Evolutionary conservation across 148 eudicot species (phyloP).

Genomic region (Cornus suecica): DNA sequence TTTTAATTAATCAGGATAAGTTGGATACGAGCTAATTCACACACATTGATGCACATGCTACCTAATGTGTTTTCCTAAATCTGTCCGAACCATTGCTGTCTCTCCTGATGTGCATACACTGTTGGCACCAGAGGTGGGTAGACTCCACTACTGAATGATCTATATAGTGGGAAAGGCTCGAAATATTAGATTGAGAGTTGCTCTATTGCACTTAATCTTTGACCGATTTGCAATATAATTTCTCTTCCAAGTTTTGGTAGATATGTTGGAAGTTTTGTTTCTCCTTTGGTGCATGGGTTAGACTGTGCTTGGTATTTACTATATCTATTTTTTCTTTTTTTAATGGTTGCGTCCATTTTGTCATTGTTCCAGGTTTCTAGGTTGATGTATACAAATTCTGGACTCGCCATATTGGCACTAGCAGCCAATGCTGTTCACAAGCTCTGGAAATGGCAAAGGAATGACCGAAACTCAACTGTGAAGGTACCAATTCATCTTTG

Average conservation of each 20-base stretch:
- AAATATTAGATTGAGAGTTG: neutral
- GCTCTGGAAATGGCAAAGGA: conserved; percentile 85
- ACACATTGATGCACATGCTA: neutral
- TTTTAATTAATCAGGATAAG: neutral
- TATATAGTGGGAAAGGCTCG: neutral
- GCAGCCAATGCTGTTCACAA: conserved; percentile 82
- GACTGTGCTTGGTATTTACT: neutral
- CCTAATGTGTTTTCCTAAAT: neutral
- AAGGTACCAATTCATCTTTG: conserved; percentile 46
- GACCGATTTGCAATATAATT: neutral
- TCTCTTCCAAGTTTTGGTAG: neutral
- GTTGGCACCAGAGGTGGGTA: neutral
- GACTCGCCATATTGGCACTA: conserved; percentile 70
- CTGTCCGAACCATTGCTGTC: neutral
- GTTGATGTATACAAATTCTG: conserved; percentile 83
- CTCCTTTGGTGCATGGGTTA: neutral
- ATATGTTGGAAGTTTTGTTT: neutral
- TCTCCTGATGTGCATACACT: neutral
- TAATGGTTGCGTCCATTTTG: neutral
- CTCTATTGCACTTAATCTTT: neutral
- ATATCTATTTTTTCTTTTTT: neutral
- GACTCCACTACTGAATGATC: neutral
- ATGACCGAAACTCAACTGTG: conserved; percentile 52
- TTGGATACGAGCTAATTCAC: neutral
- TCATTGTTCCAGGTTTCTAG: conserved; percentile 54